Evolutionary conservation across 441 rosid species (phyloP).

Genomic region (Brassica balearica): DNA sequence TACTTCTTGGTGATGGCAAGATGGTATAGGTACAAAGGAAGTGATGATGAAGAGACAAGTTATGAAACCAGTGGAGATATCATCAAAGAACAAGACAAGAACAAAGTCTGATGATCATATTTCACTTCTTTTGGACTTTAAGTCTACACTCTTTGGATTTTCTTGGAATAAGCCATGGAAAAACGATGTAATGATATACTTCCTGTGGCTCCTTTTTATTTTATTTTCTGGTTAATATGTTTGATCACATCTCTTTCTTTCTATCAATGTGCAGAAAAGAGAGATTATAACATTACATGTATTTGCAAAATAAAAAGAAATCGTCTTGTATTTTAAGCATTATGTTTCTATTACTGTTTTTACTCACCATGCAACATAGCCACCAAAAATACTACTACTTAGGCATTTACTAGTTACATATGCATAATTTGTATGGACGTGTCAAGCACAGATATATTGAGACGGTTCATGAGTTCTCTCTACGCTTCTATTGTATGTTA

Average conservation of each 20-base stretch:
- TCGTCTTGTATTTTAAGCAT: background rate
- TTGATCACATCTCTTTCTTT: background rate
- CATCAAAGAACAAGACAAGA: constrained; percentile 37
- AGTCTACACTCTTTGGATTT: background rate
- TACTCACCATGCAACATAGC: background rate
- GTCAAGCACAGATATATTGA: too few species aligned
- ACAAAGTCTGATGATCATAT: constrained; percentile 29
- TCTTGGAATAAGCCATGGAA: background rate
- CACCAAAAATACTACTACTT: background rate
- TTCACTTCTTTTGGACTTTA: background rate
- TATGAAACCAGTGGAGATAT: constrained; percentile 44
- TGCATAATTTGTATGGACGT: too few species aligned
- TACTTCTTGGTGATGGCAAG: constrained; percentile 63
- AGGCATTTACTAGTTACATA: too few species aligned
- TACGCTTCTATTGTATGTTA: too few species aligned
- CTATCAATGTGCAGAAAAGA: background rate
- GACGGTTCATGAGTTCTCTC: too few species aligned
- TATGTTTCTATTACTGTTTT: background rate
- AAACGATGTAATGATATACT: background rate
- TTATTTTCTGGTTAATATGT: background rate
- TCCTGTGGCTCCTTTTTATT: background rate
- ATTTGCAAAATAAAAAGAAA: background rate
- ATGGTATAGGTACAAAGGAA: constrained; percentile 75
- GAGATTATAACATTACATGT: background rate
- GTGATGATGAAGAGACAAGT: constrained; percentile 28